Percentiles rank a stretch among this genome's conserved stretches.
phyloP scores from a whole-genome alignment of 1,284 basidiomycete genomes.

The Ustilago curta region DNA sequence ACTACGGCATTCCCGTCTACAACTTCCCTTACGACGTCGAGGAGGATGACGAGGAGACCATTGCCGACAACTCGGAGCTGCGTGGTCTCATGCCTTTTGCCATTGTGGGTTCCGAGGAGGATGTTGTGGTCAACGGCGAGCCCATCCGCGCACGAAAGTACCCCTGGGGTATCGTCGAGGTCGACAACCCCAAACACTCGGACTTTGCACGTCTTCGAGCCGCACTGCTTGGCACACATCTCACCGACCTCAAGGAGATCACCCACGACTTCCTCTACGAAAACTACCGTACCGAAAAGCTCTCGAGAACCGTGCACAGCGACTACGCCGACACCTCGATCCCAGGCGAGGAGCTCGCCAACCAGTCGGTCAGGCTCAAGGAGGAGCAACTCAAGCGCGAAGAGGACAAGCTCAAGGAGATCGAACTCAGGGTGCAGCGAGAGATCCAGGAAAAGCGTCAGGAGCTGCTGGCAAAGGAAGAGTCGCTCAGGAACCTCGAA shows the following conservation, averaged over 20 bases:
- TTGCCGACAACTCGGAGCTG: conserved; percentile 84
- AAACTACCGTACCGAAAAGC: conserved; percentile 97
- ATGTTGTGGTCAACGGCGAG: conserved; percentile 91
- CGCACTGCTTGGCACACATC: conserved; percentile 91
- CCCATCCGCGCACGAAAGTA: conserved; percentile 90
- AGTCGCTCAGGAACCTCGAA: conserved; percentile 80
- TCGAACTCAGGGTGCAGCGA: conserved; percentile 96
- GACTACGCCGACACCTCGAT: conserved; percentile 72
- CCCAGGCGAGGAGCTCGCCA: conserved; percentile 89
- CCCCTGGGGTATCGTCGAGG: conserved; percentile 98
- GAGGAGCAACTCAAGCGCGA: conserved; percentile 98
- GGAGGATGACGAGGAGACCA: conserved; percentile 97
- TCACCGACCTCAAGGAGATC: conserved; percentile 87
- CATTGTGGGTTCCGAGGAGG: conserved; percentile 96
- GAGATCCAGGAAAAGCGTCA: conserved; percentile 99
- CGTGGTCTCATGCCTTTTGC: conserved; percentile 80
- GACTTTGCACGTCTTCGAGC: conserved; percentile 93
- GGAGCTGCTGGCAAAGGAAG: conserved; percentile 77
- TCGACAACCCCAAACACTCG: conserved; percentile 98
- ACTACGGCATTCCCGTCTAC: conserved; percentile 98
- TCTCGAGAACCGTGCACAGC: conserved; percentile 90
- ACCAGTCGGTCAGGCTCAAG: conserved; percentile 94
- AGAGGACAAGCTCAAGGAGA: conserved; percentile 85
- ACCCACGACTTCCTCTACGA: conserved; percentile 91
- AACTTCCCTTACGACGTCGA: conserved; percentile 99